phyloP scores from a whole-genome alignment of 768 basidiomycete genomes.

The Mycena galericulata region DNA sequence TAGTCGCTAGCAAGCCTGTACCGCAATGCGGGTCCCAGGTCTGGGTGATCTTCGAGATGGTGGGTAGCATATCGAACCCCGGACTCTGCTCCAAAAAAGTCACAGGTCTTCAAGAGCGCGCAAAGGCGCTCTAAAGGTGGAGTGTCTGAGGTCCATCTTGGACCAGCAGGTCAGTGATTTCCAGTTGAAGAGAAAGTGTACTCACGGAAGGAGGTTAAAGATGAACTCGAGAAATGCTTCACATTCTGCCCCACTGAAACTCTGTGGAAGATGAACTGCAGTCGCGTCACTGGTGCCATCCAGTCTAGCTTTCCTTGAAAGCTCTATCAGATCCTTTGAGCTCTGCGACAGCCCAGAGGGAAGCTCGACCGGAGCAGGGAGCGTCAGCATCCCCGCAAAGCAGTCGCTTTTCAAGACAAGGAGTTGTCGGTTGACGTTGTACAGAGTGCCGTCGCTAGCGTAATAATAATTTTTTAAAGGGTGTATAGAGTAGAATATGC shows the following conservation, averaged over 20 bases:
- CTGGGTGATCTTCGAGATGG: not conserved
- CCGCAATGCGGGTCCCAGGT: not conserved
- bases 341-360: not conserved
- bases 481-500: too few species aligned
- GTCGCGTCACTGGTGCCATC: not conserved
- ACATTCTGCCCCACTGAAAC: not conserved
- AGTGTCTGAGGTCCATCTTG: not conserved
- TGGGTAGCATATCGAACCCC: not conserved
- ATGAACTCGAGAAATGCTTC: constrained; percentile 3
- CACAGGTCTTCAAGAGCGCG: not conserved
- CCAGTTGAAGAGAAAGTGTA: not conserved
- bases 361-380: not conserved
- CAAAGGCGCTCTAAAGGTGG: not conserved
- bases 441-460: too few species aligned
- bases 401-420: not conserved
- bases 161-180: not conserved
- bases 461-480: too few species aligned
- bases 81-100: constrained; percentile 6
- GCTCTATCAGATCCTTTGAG: not conserved
- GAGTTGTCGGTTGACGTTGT: not conserved
- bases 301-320: not conserved
- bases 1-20: not conserved
- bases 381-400: not conserved
- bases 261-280: not conserved
- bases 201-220: not conserved